phyloP scores from a whole-genome alignment of 306 rosid species.

The Crataegus laevigata region DNA sequence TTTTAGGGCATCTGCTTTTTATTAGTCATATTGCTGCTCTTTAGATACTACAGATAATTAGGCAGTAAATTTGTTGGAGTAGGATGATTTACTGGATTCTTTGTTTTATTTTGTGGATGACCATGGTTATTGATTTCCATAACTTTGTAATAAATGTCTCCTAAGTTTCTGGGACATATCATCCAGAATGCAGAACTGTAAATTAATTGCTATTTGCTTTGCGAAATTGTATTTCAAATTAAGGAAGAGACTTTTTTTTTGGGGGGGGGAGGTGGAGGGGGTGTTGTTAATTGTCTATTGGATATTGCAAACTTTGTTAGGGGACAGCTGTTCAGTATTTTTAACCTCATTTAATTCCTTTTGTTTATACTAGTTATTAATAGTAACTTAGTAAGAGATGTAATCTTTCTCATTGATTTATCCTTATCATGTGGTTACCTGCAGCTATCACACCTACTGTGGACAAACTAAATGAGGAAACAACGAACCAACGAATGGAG shows the following conservation, averaged over 20 bases:
- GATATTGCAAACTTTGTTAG: neutral
- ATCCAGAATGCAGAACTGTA: neutral
- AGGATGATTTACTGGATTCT: neutral
- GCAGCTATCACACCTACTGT: conserved; percentile 46
- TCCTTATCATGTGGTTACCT: conserved; percentile 8
- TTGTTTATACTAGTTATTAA: conserved; percentile 7
- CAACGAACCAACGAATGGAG: conserved; percentile 40
- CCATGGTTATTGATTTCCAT: neutral
- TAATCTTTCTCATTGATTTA: conserved; percentile 5
- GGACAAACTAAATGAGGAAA: conserved; percentile 42
- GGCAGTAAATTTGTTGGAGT: neutral
- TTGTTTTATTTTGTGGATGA: neutral
- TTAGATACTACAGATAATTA: neutral
- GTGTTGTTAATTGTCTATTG: neutral
- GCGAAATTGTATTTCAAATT: neutral
- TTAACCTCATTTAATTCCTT: neutral
- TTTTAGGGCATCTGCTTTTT: neutral
- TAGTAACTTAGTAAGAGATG: conserved; percentile 13
- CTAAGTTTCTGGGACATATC: neutral
- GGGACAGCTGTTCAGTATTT: neutral
- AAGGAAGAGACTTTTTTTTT: neutral
- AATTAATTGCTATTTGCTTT: neutral
- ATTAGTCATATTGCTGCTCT: neutral
- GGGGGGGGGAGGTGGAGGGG: neutral
- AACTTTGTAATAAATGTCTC: neutral